Conservation (phyloP, 805 yeast genomes). For the Metschnikowia matae region DNA sequence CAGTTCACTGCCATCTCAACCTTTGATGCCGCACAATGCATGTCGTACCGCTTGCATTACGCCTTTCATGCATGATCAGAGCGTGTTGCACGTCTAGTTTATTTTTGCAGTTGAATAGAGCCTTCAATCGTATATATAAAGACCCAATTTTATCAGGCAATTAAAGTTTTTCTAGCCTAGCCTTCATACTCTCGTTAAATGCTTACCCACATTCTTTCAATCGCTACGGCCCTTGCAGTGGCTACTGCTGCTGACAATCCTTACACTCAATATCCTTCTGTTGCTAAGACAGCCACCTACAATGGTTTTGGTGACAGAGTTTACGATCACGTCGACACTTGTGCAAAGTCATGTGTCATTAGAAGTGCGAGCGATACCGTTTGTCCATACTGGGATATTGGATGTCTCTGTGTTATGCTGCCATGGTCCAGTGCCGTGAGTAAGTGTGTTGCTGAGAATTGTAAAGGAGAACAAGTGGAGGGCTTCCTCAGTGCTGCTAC, state of each 20-base stretch:
- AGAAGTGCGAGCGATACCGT: constrained; percentile 31
- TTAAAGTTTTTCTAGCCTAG: background rate
- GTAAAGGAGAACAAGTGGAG: constrained; percentile 27
- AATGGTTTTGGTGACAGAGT: constrained; percentile 39
- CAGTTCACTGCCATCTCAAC: background rate
- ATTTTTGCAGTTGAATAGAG: background rate
- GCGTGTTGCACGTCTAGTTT: background rate
- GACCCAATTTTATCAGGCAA: background rate
- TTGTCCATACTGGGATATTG: constrained; percentile 44
- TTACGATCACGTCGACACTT: constrained; percentile 26
- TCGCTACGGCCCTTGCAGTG: constrained; percentile 9
- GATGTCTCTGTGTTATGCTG: constrained; percentile 41
- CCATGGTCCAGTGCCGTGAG: constrained; percentile 29
- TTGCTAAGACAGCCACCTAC: constrained; percentile 36
- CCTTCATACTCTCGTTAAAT: background rate
- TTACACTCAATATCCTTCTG: constrained; percentile 30
- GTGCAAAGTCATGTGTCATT: constrained; percentile 32
- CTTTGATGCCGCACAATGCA: background rate
- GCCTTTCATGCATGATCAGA: background rate
- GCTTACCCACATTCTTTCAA: constrained; percentile 7
- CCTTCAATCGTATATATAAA: background rate
- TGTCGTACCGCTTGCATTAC: background rate
- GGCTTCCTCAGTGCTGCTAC: constrained; percentile 26
- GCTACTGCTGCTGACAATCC: constrained; percentile 6
- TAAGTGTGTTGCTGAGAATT: constrained; percentile 24